Evolutionary conservation across 2,329 filamentous ascomycete genomes (phyloP).

Genomic region (Trichoderma endophyticum): DNA sequence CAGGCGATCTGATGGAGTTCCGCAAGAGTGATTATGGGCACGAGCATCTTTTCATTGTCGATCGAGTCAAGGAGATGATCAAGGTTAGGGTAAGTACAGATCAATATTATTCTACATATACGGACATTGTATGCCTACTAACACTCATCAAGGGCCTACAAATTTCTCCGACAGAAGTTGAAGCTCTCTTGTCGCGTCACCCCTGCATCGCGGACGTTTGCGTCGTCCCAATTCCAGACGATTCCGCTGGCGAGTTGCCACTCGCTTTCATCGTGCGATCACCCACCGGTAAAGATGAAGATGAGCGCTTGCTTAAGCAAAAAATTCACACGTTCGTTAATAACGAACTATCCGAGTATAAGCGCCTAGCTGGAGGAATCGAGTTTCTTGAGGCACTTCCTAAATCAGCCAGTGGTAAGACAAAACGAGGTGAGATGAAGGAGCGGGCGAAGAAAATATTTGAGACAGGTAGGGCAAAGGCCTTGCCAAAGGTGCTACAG

Average conservation of each 20-base stretch:
- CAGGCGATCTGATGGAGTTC: constrained; percentile 54
- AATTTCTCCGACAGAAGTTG: constrained; percentile 70
- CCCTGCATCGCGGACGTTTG: constrained; percentile 64
- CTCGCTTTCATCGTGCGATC: constrained; percentile 54
- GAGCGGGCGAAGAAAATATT: constrained; percentile 30
- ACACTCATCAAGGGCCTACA: constrained; percentile 56
- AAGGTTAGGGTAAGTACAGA: constrained; percentile 46
- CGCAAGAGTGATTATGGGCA: constrained; percentile 47
- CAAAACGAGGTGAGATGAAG: constrained; percentile 47
- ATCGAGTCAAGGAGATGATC: constrained; percentile 44
- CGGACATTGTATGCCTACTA: neutral
- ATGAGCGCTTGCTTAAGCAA: constrained; percentile 51
- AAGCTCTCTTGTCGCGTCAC: constrained; percentile 64
- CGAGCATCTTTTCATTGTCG: constrained; percentile 25
- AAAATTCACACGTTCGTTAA: constrained; percentile 48
- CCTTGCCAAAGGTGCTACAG: neutral
- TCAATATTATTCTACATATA: neutral
- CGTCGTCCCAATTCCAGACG: constrained; percentile 61
- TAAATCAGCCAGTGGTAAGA: constrained; percentile 61
- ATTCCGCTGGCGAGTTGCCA: constrained; percentile 53
- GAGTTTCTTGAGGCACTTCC: constrained; percentile 55
- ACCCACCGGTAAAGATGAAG: constrained; percentile 38
- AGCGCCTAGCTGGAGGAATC: constrained; percentile 49
- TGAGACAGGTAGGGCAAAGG: constrained; percentile 11
- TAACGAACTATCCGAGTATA: constrained; percentile 37